These are phyloP conservation scores for Penicillium cinerascens DNA, from an alignment of 495 filamentous ascomycete species.

Conservation along the genomic window DNA sequence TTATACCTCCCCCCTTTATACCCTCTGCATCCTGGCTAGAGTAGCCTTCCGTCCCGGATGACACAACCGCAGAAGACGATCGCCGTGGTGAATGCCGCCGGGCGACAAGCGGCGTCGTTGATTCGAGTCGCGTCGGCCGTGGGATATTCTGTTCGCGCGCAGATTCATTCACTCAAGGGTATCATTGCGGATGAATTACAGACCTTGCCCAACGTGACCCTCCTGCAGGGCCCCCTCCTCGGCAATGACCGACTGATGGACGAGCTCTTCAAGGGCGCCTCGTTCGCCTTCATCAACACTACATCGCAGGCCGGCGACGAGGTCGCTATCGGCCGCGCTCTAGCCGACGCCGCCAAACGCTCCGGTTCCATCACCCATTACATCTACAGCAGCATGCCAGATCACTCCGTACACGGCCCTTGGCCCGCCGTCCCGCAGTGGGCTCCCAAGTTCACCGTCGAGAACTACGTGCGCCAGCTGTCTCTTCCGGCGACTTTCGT, in stretches of 20 bases:
- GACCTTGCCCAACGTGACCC: constrained; percentile 74
- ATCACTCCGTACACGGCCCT: constrained; percentile 73
- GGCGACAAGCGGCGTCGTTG: constrained; percentile 89
- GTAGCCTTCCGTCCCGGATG: constrained; percentile 31
- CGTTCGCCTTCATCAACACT: constrained; percentile 95
- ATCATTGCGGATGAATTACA: constrained; percentile 80
- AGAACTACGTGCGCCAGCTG: constrained; percentile 83
- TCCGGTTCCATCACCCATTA: constrained; percentile 79
- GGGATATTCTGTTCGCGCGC: constrained; percentile 85
- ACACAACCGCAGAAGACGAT: constrained; percentile 66
- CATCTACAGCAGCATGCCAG: constrained; percentile 95
- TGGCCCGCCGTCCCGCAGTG: constrained; percentile 87
- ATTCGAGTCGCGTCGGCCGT: constrained; percentile 89
- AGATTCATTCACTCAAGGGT: constrained; percentile 77
- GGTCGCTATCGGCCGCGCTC: constrained; percentile 75
- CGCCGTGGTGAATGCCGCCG: constrained; percentile 87
- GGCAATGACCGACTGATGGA: constrained; percentile 64
- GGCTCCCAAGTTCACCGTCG: constrained; percentile 86
- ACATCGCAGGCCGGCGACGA: constrained; percentile 94
- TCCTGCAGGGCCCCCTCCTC: constrained; percentile 79
- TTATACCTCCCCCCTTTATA: neutral
- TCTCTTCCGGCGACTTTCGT: constrained; percentile 85
- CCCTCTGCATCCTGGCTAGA: neutral
- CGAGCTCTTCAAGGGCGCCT: constrained; percentile 74
- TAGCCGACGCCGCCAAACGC: constrained; percentile 86